A percentile compares a stretch with the other conserved stretches of the same genome.
These are phyloP conservation scores for Hypoxylon trugodes DNA, from an alignment of 495 filamentous ascomycete species.

Conservation along the genomic window DNA sequence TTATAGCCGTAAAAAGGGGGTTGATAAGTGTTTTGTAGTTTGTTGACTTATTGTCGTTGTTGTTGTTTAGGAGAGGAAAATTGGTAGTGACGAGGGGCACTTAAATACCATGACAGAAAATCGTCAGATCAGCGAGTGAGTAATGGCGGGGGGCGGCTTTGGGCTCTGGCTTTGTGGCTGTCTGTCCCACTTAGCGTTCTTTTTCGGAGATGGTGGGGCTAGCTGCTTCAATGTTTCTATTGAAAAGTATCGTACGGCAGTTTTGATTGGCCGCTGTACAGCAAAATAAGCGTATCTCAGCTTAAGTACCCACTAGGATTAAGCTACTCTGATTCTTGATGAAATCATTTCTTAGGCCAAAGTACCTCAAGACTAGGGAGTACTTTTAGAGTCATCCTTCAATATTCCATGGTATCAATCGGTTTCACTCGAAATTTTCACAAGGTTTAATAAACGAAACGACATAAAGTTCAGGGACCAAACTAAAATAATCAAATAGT, in stretches of 20 bases:
- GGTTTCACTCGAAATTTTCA: no score
- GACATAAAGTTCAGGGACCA: no score
- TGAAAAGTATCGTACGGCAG: slow-evolving; percentile 1
- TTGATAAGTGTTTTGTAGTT: slow-evolving; percentile 11
- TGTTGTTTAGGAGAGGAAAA: slow-evolving; percentile 24
- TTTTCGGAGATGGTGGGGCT: slow-evolving; percentile 5
- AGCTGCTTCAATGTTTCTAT: not conserved
- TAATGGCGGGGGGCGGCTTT: slow-evolving; percentile 30
- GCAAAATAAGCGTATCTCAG: no score
- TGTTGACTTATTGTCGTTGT: slow-evolving; percentile 4
- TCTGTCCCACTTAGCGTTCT: slow-evolving; percentile 11
- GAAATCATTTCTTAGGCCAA: no score
- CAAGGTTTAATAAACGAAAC: no score
- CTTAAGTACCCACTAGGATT: no score
- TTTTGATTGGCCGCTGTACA: no score
- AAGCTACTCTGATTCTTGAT: no score
- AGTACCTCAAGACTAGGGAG: no score
- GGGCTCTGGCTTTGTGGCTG: slow-evolving; percentile 13
- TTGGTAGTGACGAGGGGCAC: slow-evolving; percentile 36
- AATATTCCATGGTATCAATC: no score
- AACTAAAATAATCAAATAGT: no score
- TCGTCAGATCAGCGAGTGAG: slow-evolving; percentile 2
- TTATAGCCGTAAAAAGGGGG: slow-evolving; percentile 2
- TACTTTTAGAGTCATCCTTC: no score
- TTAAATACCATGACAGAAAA: slow-evolving; percentile 16